phyloP scores from a whole-genome alignment of 345 rosid genomes.

The Cochlearia excelsa region DNA sequence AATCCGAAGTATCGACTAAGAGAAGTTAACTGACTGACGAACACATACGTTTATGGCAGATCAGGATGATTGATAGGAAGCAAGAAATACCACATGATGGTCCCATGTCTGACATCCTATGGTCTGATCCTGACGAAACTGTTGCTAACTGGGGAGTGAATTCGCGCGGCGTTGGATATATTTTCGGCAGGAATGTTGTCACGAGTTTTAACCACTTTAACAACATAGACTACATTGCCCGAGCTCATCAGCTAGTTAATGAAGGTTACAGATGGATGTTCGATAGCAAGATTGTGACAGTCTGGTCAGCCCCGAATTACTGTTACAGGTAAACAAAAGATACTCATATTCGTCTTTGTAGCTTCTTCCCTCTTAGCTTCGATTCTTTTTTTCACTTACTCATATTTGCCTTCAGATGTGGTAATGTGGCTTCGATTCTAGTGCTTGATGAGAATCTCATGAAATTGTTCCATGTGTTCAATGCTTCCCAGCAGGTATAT shows the following conservation, averaged over 20 bases:
- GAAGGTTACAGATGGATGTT: slow-evolving; percentile 99
- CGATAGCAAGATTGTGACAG: slow-evolving; percentile 86
- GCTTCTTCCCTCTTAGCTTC: not conserved
- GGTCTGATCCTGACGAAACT: slow-evolving; percentile 99
- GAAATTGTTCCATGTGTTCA: slow-evolving; percentile 81
- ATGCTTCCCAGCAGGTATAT: slow-evolving; percentile 93
- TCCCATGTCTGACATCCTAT: slow-evolving; percentile 96
- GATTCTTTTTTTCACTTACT: not conserved
- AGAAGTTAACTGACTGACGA: slow-evolving; percentile 6
- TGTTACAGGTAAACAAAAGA: slow-evolving; percentile 76
- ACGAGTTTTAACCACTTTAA: slow-evolving; percentile 80
- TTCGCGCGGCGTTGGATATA: slow-evolving; percentile 95
- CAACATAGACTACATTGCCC: slow-evolving; percentile 79
- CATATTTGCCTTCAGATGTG: slow-evolving; percentile 58
- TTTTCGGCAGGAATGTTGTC: slow-evolving; percentile 90
- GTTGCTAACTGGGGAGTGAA: slow-evolving; percentile 99
- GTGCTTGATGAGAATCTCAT: slow-evolving; percentile 84
- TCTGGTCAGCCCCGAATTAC: slow-evolving; percentile 99
- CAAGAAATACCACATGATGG: slow-evolving; percentile 99
- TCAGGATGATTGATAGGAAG: slow-evolving; percentile 88
- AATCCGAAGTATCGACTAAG: slow-evolving; percentile 4
- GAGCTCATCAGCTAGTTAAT: slow-evolving; percentile 98
- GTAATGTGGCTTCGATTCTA: slow-evolving; percentile 92
- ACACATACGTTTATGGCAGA: slow-evolving; percentile 43
- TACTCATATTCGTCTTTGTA: slow-evolving; percentile 4